phyloP scores from a whole-genome alignment of 148 eudicot species.

The Silene latifolia region DNA sequence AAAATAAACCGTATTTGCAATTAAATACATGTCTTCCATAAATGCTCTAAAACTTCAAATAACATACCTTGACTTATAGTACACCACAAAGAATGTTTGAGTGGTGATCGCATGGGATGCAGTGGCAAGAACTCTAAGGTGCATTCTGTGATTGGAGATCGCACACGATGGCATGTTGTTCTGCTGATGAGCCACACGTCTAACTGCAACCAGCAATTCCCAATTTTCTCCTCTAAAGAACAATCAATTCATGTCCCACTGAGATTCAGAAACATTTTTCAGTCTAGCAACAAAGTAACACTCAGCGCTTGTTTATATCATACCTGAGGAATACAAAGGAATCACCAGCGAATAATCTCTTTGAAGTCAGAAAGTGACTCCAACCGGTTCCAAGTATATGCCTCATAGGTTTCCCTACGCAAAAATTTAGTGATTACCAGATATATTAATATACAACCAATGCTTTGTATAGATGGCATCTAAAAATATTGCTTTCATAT shows the following conservation, averaged over 20 bases:
- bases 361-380: constrained; percentile 94
- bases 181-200: constrained; percentile 69
- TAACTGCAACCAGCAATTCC: constrained; percentile 80
- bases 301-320: not conserved
- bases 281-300: not conserved
- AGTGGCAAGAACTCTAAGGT: constrained; percentile 93
- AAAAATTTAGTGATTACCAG: not conserved
- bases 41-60: not conserved
- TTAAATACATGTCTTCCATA: not conserved
- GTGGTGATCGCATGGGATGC: constrained; percentile 83
- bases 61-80: constrained; percentile 84
- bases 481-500: not conserved
- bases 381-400: constrained; percentile 97
- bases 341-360: constrained; percentile 92
- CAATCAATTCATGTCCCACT: constrained; percentile 7
- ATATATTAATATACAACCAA: not conserved
- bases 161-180: constrained; percentile 83
- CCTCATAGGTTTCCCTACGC: constrained; percentile 82
- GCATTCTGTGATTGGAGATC: constrained; percentile 97
- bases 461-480: too few species aligned
- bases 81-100: constrained; percentile 67
- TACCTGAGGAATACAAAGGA: constrained; percentile 92
- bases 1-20: not conserved
- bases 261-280: not conserved
- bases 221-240: constrained; percentile 61